Conservation (phyloP, 2,329 filamentous ascomycete species). For the Pseudofabraea citricarpa region DNA sequence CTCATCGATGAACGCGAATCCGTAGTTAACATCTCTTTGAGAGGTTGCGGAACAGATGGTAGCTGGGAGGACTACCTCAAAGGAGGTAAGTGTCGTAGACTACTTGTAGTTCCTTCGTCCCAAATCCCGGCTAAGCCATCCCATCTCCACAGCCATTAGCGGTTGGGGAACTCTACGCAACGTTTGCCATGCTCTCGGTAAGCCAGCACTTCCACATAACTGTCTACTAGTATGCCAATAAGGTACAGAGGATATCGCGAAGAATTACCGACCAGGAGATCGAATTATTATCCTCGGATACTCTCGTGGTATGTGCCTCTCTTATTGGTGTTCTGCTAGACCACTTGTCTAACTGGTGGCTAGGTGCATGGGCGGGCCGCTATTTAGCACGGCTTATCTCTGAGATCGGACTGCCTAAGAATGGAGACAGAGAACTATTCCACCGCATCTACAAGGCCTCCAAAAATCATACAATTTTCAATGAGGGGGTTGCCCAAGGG, state of each 20-base stretch:
- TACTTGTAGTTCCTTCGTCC: background rate
- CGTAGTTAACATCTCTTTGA: background rate
- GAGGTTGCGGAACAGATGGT: background rate
- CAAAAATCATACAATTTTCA: background rate
- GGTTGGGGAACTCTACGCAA: slow-evolving; percentile 1
- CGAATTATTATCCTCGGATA: background rate
- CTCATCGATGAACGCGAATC: background rate
- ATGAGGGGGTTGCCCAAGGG: background rate
- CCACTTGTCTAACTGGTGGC: background rate
- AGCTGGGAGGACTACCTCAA: background rate
- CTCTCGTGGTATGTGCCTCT: background rate
- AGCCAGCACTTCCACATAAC: background rate
- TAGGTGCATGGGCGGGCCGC: background rate
- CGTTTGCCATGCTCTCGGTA: background rate
- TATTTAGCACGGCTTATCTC: background rate
- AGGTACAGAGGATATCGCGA: background rate
- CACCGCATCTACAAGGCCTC: background rate
- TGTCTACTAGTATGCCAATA: background rate
- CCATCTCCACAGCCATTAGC: background rate
- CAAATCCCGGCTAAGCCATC: background rate
- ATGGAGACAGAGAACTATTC: background rate
- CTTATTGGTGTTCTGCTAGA: background rate
- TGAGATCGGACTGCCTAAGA: background rate
- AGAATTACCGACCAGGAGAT: background rate
- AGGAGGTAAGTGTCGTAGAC: background rate